A percentile compares a stretch with the other conserved stretches of the same genome.
These are phyloP conservation scores for Monascus purpureus DNA, from an alignment of 495 filamentous ascomycete genomes.

Conservation along the genomic window DNA sequence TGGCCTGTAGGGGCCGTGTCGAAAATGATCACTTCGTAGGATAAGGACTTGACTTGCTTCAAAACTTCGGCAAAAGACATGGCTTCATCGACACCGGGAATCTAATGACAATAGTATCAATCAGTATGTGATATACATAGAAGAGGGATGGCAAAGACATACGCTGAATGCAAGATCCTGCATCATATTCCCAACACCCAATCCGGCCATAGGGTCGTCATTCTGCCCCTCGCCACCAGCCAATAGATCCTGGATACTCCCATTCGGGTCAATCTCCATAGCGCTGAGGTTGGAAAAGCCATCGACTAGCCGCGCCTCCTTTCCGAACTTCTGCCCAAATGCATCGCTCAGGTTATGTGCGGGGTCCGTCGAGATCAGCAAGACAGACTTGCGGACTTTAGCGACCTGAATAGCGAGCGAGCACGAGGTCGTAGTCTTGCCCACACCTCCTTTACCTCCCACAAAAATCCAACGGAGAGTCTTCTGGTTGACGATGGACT, in stretches of 20 bases:
- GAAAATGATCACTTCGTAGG: conserved; percentile 97
- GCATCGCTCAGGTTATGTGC: conserved; percentile 98
- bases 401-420: conserved; percentile 97
- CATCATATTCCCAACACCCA: conserved; percentile 62
- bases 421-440: conserved; percentile 97
- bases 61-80: conserved; percentile 99
- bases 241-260: conserved; percentile 90
- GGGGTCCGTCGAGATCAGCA: conserved; percentile 96
- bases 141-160: conserved; percentile 15
- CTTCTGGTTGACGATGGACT: conserved; percentile 87
- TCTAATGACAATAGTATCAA: conserved; percentile 38
- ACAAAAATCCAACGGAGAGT: conserved; percentile 98
- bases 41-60: conserved; percentile 98
- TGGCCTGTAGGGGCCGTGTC: conserved; percentile 98
- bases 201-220: conserved; percentile 48
- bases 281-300: conserved; percentile 90
- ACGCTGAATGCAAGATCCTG: conserved; percentile 59
- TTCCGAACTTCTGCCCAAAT: conserved; percentile 98
- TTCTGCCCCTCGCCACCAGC: conserved; percentile 64
- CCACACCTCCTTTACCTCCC: conserved; percentile 97
- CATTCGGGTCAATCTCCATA: conserved; percentile 99
- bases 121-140: neutral
- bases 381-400: conserved; percentile 83
- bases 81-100: conserved; percentile 95
- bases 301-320: conserved; percentile 85